Evolutionary conservation across 2,329 filamentous ascomycete species (phyloP).

Genomic region (Phaeosphaeria sp.): DNA sequence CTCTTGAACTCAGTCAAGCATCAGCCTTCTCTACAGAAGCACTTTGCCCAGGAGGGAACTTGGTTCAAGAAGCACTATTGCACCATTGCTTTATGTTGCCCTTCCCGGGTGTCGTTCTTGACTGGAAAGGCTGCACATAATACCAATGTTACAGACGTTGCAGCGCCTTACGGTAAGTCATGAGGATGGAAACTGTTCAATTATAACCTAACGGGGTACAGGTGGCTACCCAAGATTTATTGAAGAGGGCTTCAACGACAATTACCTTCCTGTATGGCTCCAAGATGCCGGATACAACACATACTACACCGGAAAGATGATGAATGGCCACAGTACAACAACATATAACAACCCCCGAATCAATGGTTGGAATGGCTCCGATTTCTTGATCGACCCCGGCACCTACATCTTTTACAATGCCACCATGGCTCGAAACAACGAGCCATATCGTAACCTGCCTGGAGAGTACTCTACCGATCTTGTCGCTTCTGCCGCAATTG

Average conservation of each 20-base stretch:
- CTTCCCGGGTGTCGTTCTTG: constrained; percentile 69
- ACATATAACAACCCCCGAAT: constrained; percentile 68
- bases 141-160: constrained; percentile 70
- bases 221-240: constrained; percentile 72
- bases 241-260: constrained; percentile 68
- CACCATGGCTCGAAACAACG: constrained; percentile 67
- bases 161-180: constrained; percentile 59
- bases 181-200: neutral
- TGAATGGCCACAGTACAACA: constrained; percentile 67
- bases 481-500: constrained; percentile 64
- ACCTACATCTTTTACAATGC: constrained; percentile 74
- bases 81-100: constrained; percentile 72
- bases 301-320: constrained; percentile 76
- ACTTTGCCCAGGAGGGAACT: constrained; percentile 65
- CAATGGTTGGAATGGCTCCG: constrained; percentile 65
- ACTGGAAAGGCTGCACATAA: constrained; percentile 73
- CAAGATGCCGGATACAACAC: constrained; percentile 72
- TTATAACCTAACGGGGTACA: constrained; percentile 13
- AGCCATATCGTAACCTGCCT: constrained; percentile 62
- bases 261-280: constrained; percentile 75
- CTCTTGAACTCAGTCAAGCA: constrained; percentile 67
- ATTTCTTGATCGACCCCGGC: constrained; percentile 66
- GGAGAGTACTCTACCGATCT: constrained; percentile 66
- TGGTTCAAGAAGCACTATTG: constrained; percentile 69
- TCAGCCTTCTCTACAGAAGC: constrained; percentile 64